phyloP scores from a whole-genome alignment of 164 flowering plant species.

The Magnolia sinica region DNA sequence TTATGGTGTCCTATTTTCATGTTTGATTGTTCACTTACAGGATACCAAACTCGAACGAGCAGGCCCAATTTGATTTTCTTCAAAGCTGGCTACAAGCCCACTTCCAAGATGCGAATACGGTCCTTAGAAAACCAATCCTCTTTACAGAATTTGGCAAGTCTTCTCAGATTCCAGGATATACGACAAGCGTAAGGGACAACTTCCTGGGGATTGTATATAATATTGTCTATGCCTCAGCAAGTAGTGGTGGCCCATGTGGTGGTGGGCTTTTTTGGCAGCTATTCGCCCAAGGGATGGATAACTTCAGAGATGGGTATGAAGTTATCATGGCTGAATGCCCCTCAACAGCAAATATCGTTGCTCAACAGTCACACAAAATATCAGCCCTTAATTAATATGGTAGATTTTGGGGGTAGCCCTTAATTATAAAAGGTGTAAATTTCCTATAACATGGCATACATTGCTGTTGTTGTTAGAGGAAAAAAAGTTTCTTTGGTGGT shows the following conservation, averaged over 20 bases:
- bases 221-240: conserved; percentile 31
- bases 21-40: conserved; percentile 10
- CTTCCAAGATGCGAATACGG: conserved; percentile 29
- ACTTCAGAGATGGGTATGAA: conserved; percentile 42
- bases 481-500: too few relatives aligned
- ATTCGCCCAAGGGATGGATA: conserved; percentile 32
- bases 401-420: too few relatives aligned
- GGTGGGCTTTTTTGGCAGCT: conserved; percentile 59
- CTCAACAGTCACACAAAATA: conserved; percentile 38
- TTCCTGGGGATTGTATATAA: conserved; percentile 30
- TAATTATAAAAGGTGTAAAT: too few relatives aligned
- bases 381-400: conserved; percentile 5
- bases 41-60: conserved; percentile 22
- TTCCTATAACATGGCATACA: too few relatives aligned
- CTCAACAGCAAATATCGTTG: conserved; percentile 39
- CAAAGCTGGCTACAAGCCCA: conserved; percentile 40
- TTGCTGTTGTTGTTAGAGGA: too few relatives aligned
- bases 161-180: conserved; percentile 32
- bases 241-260: conserved; percentile 28
- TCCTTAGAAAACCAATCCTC: conserved; percentile 42
- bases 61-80: conserved; percentile 27
- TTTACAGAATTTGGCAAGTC: conserved; percentile 53
- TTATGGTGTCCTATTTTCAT: neutral
- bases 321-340: conserved; percentile 37
- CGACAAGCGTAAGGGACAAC: conserved; percentile 26